Base-by-base conservation (phyloP, 2,329 filamentous ascomycete genomes). In the Arthrobotrys sphaeroides region DNA sequence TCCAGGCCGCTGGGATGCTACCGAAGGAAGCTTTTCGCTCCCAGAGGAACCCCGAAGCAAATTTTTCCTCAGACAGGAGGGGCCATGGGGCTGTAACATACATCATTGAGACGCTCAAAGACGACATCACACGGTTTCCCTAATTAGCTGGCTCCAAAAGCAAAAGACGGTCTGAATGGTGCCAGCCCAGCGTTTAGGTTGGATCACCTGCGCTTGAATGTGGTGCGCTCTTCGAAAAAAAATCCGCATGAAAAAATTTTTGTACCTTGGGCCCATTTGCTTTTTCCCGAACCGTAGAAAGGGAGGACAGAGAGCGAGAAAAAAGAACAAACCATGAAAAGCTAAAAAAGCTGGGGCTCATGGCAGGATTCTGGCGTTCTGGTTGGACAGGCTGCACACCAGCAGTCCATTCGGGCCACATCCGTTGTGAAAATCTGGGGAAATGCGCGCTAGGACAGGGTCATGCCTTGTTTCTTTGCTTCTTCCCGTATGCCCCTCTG, bases 351-450 rank as follows among this genome's bases (percentile, higher is more conserved):
- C 38, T 51, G 40, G 60, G 69, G 61, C 70, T 74, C 70, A 74
- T 74, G 70, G 62, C 20, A 62, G 70, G 33, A 60, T 64, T 74
- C 26, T 38, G 33, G 72, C 72, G n/a, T 16, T 69, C 72, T 75
- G 57, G 64, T 75, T 75, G 72, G 72, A 42, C 59, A 51, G 40
- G 26, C 53, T 68, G 64, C 62, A 47, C 45, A 59, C 36, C 57
- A 70, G 55, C 65, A 70, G n/a, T 43, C 38, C 24, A 59, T 75
- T 75, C 72, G 72, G 72, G 64, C 72, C 72, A 75, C 72, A 69
- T 68, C 72, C 72, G 72, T 18, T 60, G 22, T 65, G 64, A 69
- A 69, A 75, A 75, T 75, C 72, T 75, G 72, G 72, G 72, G 72
- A 75, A 75, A 69, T 75, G 62, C 59, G 72, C 70, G 70, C 62